Evolutionary conservation across 1,284 basidiomycete genomes (phyloP).

Genomic region (Cryptococcus amylolentus): DNA sequence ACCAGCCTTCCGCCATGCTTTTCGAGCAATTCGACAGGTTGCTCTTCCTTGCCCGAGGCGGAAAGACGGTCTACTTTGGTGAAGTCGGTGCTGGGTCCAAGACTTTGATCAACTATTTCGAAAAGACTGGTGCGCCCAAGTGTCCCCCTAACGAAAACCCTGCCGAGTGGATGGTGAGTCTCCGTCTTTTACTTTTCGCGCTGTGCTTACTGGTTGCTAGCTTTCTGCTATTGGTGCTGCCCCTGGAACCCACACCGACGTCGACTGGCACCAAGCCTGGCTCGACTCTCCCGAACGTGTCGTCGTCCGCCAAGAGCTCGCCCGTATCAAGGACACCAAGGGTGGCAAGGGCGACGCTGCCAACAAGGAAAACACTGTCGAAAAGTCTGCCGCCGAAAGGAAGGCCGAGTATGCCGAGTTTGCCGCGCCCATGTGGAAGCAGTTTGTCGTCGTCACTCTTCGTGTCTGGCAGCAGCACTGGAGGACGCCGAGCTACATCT

Average conservation of each 20-base stretch:
- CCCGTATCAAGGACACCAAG: conserved; percentile 47
- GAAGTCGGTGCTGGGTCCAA: conserved; percentile 54
- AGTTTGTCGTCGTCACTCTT: conserved; percentile 56
- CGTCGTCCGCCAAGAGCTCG: conserved; percentile 50
- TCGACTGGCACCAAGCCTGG: conserved; percentile 76
- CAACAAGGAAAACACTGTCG: not conserved
- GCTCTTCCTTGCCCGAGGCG: conserved; percentile 52
- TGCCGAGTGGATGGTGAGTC: conserved; percentile 47
- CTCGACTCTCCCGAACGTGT: conserved; percentile 51
- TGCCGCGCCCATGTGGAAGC: conserved; percentile 56
- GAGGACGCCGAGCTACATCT: conserved; percentile 68
- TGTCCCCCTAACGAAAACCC: conserved; percentile 53
- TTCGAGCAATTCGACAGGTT: conserved; percentile 63
- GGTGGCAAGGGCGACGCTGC: conserved; percentile 12
- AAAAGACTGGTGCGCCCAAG: conserved; percentile 49
- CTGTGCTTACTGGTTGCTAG: no score
- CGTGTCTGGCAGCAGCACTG: conserved; percentile 60
- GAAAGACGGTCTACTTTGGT: conserved; percentile 58
- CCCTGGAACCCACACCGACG: conserved; percentile 55
- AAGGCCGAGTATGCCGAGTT: conserved; percentile 53
- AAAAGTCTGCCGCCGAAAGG: conserved; percentile 23
- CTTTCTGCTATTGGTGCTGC: conserved; percentile 66
- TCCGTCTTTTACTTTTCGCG: no score
- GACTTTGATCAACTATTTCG: conserved; percentile 56
- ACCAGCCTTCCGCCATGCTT: conserved; percentile 63